Base-by-base conservation (phyloP, 768 basidiomycete species). In the Amanita jacksonii region DNA sequence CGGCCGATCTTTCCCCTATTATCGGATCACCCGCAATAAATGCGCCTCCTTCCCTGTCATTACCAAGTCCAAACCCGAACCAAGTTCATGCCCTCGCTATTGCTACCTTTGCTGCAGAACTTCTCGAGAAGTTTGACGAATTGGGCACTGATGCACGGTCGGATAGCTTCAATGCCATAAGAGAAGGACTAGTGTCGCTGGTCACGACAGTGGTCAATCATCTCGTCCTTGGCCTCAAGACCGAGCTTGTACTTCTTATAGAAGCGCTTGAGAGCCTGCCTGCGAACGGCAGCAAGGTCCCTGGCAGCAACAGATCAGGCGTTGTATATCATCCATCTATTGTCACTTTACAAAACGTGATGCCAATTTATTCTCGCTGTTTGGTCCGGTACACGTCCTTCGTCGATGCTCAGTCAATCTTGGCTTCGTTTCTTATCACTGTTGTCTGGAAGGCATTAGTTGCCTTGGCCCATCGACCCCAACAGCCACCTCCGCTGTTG, bases 361-460 rank as follows among this genome's bases (percentile, higher is more conserved):
- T 80, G 56, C 82, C 85, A 2, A 51, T 79, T 3, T 82, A 87
- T 52, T 64, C 72, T 4, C 72, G 73, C 31, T 71, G 72, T 27
- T 62, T 88, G 25, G 57, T 62, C 10, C 72, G 76, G 9, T 81
- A 77, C 57, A 76, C 77, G 6, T 58, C 67, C 4, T 70, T 73
- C 9, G 59, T 67, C 9, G 56, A 70, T 7, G 70, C 81, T 0
- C 81, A 90, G 51, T 63, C 74, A 12, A 62, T 70, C 1, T 67
- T 88, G 12, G 83, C 84, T 0, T 75, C 79, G 2, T 72, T 87
- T 51, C 69, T 85, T 49, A 86, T 88, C 52, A 78, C 77, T 13
- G 59, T 85, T 1, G 62, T 85, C 2, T 90, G 87, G 86, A 79
- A 75, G 16, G 77, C 74, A 6, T 66, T 88, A 41, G 76, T 87